Evolutionary conservation across 305 asterid species (phyloP).

Genomic region (Fraxinus nigra): DNA sequence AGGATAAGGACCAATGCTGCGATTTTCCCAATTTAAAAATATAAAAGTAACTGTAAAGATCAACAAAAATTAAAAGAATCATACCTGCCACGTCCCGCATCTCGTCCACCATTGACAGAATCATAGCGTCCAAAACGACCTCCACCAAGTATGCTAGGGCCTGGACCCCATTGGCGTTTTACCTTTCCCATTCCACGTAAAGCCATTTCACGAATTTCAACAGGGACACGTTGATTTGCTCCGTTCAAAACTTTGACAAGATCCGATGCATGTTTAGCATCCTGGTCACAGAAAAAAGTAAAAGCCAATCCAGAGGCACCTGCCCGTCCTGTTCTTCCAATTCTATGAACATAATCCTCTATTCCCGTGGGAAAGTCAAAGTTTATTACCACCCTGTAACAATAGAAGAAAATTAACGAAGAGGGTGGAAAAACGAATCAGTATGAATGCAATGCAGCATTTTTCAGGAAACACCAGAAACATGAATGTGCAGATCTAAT

Average conservation of each 20-base stretch:
- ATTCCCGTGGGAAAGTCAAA: conserved; percentile 95
- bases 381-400: conserved; percentile 78
- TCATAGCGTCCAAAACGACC: conserved; percentile 56
- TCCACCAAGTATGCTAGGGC: conserved; percentile 62
- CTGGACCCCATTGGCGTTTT: conserved; percentile 68
- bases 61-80: background rate
- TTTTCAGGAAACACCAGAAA: background rate
- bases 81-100: conserved; percentile 60
- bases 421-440: background rate
- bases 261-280: conserved; percentile 79
- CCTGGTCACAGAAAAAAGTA: conserved; percentile 79
- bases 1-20: background rate
- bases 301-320: conserved; percentile 93
- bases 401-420: background rate
- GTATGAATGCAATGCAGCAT: background rate
- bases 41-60: background rate
- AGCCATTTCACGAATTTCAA: conserved; percentile 69
- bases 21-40: background rate
- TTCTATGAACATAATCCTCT: conserved; percentile 97
- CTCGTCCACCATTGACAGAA: conserved; percentile 48
- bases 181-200: conserved; percentile 76
- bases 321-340: conserved; percentile 98
- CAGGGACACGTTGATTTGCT: conserved; percentile 76
- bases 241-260: conserved; percentile 87
- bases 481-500: background rate